phyloP scores from a whole-genome alignment of 176 grass and related monocot genomes.

The Oryza meyeriana region DNA sequence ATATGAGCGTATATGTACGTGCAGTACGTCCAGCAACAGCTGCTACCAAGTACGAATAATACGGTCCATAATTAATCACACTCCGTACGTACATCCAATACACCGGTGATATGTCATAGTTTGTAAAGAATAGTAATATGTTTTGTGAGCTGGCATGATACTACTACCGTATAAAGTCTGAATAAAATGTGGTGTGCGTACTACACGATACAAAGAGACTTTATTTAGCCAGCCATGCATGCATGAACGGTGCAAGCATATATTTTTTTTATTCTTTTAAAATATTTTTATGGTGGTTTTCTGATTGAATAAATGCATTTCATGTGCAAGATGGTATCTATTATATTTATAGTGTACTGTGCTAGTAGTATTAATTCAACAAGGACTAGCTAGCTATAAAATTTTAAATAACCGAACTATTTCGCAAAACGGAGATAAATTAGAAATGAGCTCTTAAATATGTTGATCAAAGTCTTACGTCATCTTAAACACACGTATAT shows the following conservation, averaged over 20 bases:
- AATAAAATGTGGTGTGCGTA: neutral
- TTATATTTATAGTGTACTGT: constrained; percentile 10
- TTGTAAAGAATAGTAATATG: constrained; percentile 8
- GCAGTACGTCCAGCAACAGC: neutral
- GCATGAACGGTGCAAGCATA: neutral
- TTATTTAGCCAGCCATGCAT: neutral
- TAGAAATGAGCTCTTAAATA: neutral
- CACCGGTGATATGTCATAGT: neutral
- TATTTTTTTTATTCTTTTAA: neutral
- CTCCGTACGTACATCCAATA: constrained; percentile 5
- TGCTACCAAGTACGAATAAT: neutral
- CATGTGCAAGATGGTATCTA: neutral
- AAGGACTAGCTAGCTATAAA: neutral
- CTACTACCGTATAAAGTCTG: neutral
- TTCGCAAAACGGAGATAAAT: neutral
- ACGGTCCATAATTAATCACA: constrained; percentile 13
- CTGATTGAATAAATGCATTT: neutral
- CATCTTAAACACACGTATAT: no score
- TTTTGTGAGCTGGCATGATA: constrained; percentile 16
- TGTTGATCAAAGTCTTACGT: neutral
- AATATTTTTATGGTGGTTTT: neutral
- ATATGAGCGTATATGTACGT: neutral
- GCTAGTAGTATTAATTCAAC: neutral
- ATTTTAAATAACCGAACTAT: neutral
- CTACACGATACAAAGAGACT: neutral